Conservation (phyloP, 345 rosid species). For the Acer campestre region DNA sequence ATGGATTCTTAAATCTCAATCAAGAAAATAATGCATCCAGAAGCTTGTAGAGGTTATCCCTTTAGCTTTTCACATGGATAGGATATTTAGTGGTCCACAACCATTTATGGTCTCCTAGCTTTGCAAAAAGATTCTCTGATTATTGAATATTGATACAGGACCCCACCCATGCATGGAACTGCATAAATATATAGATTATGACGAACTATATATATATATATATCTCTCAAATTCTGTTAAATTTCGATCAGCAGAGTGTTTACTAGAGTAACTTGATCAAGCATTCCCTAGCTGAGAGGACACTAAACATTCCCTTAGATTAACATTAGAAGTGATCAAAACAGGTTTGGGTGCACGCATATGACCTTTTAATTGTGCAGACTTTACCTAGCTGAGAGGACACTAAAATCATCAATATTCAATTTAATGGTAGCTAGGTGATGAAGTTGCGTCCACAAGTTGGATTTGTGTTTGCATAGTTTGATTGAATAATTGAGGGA, state of each 20-base stretch:
- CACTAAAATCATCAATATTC: constrained; percentile 12
- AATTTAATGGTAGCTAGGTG: not conserved
- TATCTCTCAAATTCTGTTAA: too few relatives aligned
- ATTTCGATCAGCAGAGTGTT: too few relatives aligned
- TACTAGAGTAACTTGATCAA: too few relatives aligned
- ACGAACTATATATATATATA: too few relatives aligned
- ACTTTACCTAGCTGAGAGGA: constrained; percentile 25
- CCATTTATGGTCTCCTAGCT: too few relatives aligned
- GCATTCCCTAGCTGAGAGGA: too few relatives aligned
- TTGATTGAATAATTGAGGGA: not conserved
- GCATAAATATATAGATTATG: too few relatives aligned
- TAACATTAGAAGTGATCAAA: not conserved
- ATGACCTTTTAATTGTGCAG: constrained; percentile 9
- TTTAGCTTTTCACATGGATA: not conserved
- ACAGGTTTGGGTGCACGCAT: not conserved
- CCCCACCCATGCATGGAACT: too few relatives aligned
- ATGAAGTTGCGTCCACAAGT: constrained; percentile 18
- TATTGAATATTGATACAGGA: too few relatives aligned
- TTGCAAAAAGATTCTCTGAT: too few relatives aligned
- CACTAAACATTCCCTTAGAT: not conserved
- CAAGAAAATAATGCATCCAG: not conserved
- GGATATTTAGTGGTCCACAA: too few relatives aligned
- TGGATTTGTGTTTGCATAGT: not conserved
- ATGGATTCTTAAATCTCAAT: not conserved
- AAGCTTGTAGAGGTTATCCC: not conserved